phyloP scores from a whole-genome alignment of 2,329 filamentous ascomycete species.

The Cladobotryum mycophilum region DNA sequence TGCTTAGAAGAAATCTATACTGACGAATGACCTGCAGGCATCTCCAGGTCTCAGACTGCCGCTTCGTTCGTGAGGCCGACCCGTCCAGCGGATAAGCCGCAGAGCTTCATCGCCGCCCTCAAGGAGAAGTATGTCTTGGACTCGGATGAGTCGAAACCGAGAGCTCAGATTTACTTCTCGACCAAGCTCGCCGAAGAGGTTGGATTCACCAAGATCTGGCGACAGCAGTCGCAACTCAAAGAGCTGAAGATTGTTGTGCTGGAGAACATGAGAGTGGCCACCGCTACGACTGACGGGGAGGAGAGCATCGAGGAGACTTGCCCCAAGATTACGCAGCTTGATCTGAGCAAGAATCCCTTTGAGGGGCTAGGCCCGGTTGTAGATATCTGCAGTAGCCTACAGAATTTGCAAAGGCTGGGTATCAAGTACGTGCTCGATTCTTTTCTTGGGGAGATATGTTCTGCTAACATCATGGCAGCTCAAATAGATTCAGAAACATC shows the following conservation, averaged over 20 bases:
- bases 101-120: slow-evolving; percentile 73
- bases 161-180: slow-evolving; percentile 57
- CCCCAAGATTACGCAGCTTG: slow-evolving; percentile 68
- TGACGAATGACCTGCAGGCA: slow-evolving; percentile 34
- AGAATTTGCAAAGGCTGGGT: slow-evolving; percentile 58
- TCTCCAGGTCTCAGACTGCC: slow-evolving; percentile 59
- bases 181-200: slow-evolving; percentile 87
- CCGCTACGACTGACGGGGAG: slow-evolving; percentile 26
- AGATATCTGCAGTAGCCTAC: slow-evolving; percentile 64
- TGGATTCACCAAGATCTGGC: slow-evolving; percentile 87
- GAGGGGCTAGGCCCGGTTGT: slow-evolving; percentile 59
- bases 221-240: slow-evolving; percentile 68
- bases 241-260: slow-evolving; percentile 77
- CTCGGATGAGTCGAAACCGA: slow-evolving; percentile 30
- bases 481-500: slow-evolving; percentile 60
- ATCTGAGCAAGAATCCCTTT: slow-evolving; percentile 80
- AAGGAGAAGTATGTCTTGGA: slow-evolving; percentile 72
- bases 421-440: slow-evolving; percentile 55
- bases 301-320: slow-evolving; percentile 45
- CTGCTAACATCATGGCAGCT: slow-evolving; percentile 41
- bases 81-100: slow-evolving; percentile 59
- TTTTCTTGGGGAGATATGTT: not conserved
- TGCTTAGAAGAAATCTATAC: no score
- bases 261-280: slow-evolving; percentile 62
- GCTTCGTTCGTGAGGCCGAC: slow-evolving; percentile 83